phyloP scores from a whole-genome alignment of 1,284 basidiomycete species.

The Fomitopsis pinicola region DNA sequence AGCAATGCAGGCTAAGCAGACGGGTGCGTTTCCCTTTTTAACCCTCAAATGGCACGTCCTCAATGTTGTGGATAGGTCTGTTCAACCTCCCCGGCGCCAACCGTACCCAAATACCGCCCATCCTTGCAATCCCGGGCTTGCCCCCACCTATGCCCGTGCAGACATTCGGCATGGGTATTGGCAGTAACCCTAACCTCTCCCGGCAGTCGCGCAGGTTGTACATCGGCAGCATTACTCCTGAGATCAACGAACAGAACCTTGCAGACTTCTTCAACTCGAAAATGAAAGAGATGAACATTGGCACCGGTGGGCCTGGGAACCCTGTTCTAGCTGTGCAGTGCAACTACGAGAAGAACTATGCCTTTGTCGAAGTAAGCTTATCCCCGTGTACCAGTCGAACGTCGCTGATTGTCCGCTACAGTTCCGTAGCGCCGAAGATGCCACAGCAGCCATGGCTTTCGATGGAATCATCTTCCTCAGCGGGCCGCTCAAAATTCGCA shows the following conservation, averaged over 20 bases:
- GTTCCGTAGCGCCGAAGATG: conserved; percentile 97
- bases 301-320: conserved; percentile 80
- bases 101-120: conserved; percentile 80
- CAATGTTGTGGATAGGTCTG: conserved; percentile 50
- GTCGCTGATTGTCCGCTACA: conserved; percentile 33
- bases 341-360: conserved; percentile 98
- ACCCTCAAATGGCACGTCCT: not conserved
- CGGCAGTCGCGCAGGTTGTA: conserved; percentile 94
- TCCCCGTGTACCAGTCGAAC: conserved; percentile 9
- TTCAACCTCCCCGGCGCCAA: conserved; percentile 93
- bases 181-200: conserved; percentile 78
- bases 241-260: conserved; percentile 87
- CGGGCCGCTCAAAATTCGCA: conserved; percentile 88
- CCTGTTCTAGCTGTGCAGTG: conserved; percentile 91
- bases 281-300: conserved; percentile 89
- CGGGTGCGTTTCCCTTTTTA: conserved; percentile 50
- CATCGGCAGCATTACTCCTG: conserved; percentile 91
- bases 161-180: conserved; percentile 80
- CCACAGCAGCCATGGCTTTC: conserved; percentile 93
- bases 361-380: conserved; percentile 82
- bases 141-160: conserved; percentile 81
- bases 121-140: conserved; percentile 72
- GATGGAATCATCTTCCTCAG: conserved; percentile 96
- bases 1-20: conserved; percentile 95
- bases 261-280: conserved; percentile 93